phyloP scores from a whole-genome alignment of 352 stramenopile genomes.

The Phytophthora sp. region DNA sequence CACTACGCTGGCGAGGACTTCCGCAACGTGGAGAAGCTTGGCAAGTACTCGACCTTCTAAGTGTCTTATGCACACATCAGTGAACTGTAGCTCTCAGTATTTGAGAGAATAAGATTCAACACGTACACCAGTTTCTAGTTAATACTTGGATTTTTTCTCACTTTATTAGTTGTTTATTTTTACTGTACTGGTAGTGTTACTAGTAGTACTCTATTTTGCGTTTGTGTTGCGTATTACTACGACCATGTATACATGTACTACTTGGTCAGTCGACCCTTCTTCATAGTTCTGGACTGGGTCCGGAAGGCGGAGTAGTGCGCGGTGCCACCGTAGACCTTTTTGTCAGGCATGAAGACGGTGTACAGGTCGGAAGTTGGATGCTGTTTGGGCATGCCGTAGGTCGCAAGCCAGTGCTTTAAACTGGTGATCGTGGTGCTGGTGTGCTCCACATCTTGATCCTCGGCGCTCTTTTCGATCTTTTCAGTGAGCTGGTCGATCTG shows the following conservation, averaged over 20 bases:
- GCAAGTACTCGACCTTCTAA: constrained; percentile 74
- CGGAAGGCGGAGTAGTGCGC: constrained; percentile 75
- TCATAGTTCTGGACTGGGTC: constrained; percentile 71
- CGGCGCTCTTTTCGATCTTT: constrained; percentile 43
- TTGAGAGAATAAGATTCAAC: constrained; percentile 26
- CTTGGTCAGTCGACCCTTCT: constrained; percentile 75
- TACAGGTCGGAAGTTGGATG: constrained; percentile 54
- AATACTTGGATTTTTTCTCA: too few species aligned
- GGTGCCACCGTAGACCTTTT: constrained; percentile 82
- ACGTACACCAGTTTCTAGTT: constrained; percentile 34
- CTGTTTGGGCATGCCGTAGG: constrained; percentile 71
- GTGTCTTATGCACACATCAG: constrained; percentile 12
- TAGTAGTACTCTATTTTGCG: too few species aligned
- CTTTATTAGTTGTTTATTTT: too few species aligned
- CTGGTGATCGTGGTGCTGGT: constrained; percentile 48
- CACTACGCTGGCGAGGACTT: constrained; percentile 84
- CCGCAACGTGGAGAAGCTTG: constrained; percentile 86
- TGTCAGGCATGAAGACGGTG: constrained; percentile 68
- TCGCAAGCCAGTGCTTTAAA: constrained; percentile 78
- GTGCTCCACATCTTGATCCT: constrained; percentile 9
- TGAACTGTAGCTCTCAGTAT: constrained; percentile 15
- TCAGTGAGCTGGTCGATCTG: constrained; percentile 71
- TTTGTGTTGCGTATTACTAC: constrained; percentile 28
- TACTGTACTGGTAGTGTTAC: too few species aligned
- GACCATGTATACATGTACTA: too few species aligned